Conservation (phyloP, 305 asterid species). For the Fraxinus sp. region DNA sequence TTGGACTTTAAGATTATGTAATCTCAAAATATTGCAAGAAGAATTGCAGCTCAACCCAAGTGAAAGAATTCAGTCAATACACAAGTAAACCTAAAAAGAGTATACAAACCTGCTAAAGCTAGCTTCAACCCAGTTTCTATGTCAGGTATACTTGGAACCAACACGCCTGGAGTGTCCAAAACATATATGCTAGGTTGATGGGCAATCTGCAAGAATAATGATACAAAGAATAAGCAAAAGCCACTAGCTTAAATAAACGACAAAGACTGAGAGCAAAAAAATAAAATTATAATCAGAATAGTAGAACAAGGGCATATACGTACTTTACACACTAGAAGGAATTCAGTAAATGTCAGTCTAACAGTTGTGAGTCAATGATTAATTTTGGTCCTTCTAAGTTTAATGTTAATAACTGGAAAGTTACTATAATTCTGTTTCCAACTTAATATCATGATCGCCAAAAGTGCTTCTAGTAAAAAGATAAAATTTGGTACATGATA, state of each 20-base stretch:
- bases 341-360: neutral
- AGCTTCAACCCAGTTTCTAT: constrained; percentile 90
- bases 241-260: neutral
- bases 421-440: neutral
- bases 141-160: constrained; percentile 86
- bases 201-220: constrained; percentile 59
- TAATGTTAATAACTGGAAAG: neutral
- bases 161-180: constrained; percentile 89
- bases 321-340: neutral
- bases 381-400: neutral
- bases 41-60: neutral
- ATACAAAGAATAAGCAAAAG: neutral
- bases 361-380: neutral
- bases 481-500: neutral
- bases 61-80: neutral
- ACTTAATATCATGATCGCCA: neutral
- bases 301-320: neutral
- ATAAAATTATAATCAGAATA: neutral
- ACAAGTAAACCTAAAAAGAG: neutral
- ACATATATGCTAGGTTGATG: constrained; percentile 91
- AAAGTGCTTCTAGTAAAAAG: neutral
- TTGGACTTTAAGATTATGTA: neutral
- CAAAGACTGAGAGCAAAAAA: neutral
- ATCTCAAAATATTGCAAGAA: neutral
- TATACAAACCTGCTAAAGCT: constrained; percentile 72